Conservation (phyloP, 2,329 filamentous ascomycete genomes). For the Celoporthe dispersa region DNA sequence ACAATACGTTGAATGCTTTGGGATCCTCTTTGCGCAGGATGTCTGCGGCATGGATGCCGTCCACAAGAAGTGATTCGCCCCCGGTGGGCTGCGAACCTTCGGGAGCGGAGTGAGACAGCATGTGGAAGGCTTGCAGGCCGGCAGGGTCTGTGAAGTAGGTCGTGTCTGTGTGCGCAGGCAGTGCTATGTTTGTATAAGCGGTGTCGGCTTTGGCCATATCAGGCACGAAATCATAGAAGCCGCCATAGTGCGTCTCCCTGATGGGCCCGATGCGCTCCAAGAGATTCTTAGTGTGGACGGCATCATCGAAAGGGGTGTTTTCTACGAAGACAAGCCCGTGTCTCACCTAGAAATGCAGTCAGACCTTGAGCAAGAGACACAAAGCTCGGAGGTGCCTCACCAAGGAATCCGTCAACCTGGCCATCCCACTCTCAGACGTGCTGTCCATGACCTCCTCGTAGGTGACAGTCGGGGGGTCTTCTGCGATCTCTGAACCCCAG, state of each 20-base stretch:
- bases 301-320: constrained; percentile 65
- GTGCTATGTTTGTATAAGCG: constrained; percentile 83
- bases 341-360: constrained; percentile 51
- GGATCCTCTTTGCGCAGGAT: constrained; percentile 60
- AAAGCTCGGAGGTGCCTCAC: constrained; percentile 44
- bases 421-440: constrained; percentile 57
- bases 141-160: constrained; percentile 95
- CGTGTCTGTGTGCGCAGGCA: constrained; percentile 89
- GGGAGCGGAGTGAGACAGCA: constrained; percentile 74
- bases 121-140: constrained; percentile 89
- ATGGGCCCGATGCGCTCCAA: constrained; percentile 85
- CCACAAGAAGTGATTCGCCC: constrained; percentile 80
- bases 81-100: constrained; percentile 51
- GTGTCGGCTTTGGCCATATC: constrained; percentile 88
- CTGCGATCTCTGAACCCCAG: constrained; percentile 42
- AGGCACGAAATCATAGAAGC: constrained; percentile 79
- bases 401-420: constrained; percentile 67
- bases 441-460: constrained; percentile 64
- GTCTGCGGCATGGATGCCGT: constrained; percentile 77
- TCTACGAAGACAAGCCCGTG: constrained; percentile 81
- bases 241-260: constrained; percentile 88
- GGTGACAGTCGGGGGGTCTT: constrained; percentile 59
- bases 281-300: constrained; percentile 73
- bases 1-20: constrained; percentile 62
- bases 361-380: not conserved